A percentile compares a stretch with the other conserved stretches of the same genome.
Conservation (phyloP, 140 eudicot species). For the Cichorium intybus region DNA sequence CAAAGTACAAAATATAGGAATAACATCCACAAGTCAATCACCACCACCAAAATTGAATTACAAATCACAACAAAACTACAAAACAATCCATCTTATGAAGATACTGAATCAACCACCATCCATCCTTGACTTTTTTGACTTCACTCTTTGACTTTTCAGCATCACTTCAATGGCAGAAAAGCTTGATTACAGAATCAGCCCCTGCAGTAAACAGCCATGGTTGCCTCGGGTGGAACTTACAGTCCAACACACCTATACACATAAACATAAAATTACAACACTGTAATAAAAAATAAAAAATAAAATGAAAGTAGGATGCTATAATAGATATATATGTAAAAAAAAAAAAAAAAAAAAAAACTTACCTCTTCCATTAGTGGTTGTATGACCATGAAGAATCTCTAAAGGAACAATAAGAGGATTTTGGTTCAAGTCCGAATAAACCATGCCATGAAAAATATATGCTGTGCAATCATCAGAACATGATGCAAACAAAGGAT, state of each 20-base stretch:
- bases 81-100: not conserved
- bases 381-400: constrained; percentile 79
- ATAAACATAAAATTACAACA: constrained; percentile 12
- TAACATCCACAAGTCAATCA: too few species aligned
- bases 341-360: not conserved
- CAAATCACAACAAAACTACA: not conserved
- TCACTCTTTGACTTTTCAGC: too few species aligned
- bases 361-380: constrained; percentile 77
- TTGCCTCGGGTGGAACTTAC: constrained; percentile 90
- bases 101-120: not conserved
- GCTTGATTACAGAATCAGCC: constrained; percentile 74
- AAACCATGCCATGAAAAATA: constrained; percentile 95
- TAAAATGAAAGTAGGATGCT: too few species aligned
- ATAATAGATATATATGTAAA: not conserved
- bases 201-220: constrained; percentile 97
- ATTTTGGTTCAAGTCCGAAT: constrained; percentile 81
- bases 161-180: constrained; percentile 52
- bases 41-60: not conserved
- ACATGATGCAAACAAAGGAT: constrained; percentile 87
- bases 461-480: constrained; percentile 93
- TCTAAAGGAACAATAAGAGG: constrained; percentile 89
- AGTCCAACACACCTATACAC: constrained; percentile 68
- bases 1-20: too few species aligned
- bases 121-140: too few species aligned
- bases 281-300: not conserved